phyloP scores from a whole-genome alignment of 2,329 filamentous ascomycete species.

The Hirsutella thompsonii region DNA sequence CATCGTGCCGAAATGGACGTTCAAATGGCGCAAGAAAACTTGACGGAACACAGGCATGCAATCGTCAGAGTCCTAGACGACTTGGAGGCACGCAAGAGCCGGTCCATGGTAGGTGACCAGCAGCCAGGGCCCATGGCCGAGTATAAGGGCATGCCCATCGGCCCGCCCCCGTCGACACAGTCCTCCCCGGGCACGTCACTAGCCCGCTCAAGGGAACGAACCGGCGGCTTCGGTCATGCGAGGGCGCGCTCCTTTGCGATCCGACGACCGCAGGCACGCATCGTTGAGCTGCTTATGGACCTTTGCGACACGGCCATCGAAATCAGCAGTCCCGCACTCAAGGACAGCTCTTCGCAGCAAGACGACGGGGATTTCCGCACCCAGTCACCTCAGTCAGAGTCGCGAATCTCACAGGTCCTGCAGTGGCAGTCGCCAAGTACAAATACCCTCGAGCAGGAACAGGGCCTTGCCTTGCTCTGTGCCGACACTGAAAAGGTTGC shows the following conservation, averaged over 20 bases:
- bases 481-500: slow-evolving; percentile 78
- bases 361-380: slow-evolving; percentile 69
- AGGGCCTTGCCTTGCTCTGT: slow-evolving; percentile 77
- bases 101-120: slow-evolving; percentile 44
- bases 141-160: slow-evolving; percentile 81
- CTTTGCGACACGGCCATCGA: slow-evolving; percentile 92
- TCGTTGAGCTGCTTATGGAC: slow-evolving; percentile 89
- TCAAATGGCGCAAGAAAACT: slow-evolving; percentile 83
- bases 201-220: slow-evolving; percentile 58
- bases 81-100: slow-evolving; percentile 65
- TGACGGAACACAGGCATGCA: slow-evolving; percentile 83
- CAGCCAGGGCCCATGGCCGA: slow-evolving; percentile 49
- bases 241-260: slow-evolving; percentile 84
- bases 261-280: slow-evolving; percentile 76
- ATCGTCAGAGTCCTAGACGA: slow-evolving; percentile 94
- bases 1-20: slow-evolving; percentile 97
- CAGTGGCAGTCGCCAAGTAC: slow-evolving; percentile 95
- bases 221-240: slow-evolving; percentile 65
- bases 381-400: slow-evolving; percentile 91
- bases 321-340: slow-evolving; percentile 87
- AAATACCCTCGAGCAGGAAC: slow-evolving; percentile 85
- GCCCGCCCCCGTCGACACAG: slow-evolving; percentile 57
- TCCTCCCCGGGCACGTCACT: slow-evolving; percentile 62
- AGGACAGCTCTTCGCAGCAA: slow-evolving; percentile 56
- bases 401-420: slow-evolving; percentile 81